phyloP scores from a whole-genome alignment of 192 early-diverging fungal genomes.

The Dispira parvispora region DNA sequence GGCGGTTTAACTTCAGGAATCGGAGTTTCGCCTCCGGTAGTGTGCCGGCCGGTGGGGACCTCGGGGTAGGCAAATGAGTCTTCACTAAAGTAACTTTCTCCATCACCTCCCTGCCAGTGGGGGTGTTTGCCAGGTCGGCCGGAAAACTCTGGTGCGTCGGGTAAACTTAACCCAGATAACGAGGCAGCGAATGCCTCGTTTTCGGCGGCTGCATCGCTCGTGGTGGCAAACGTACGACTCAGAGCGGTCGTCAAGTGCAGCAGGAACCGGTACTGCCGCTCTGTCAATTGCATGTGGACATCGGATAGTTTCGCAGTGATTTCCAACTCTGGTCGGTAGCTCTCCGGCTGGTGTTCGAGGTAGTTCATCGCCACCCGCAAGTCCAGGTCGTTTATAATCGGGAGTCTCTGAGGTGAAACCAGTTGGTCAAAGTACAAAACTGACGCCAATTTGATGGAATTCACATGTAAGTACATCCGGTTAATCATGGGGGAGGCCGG shows the following conservation, averaged over 20 bases:
- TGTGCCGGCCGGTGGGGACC: not conserved
- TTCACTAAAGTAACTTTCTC: not conserved
- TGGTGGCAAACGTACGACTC: not conserved
- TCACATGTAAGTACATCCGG: conserved; percentile 16
- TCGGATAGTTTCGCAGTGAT: conserved; percentile 51
- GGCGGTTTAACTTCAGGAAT: too few species aligned
- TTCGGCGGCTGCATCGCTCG: not conserved
- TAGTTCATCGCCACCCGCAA: conserved; percentile 49
- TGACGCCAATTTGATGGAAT: conserved; percentile 23
- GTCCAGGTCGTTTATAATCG: conserved; percentile 77
- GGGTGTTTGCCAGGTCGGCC: not conserved
- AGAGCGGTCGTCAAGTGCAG: conserved; percentile 27
- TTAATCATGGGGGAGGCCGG: conserved; percentile 11
- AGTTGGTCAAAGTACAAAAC: not conserved
- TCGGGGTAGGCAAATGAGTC: conserved; percentile 11
- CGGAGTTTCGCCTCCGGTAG: not conserved
- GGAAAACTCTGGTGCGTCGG: not conserved
- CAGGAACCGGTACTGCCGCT: conserved; percentile 69
- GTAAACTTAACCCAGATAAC: not conserved
- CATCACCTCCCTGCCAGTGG: not conserved
- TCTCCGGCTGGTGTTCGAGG: conserved; percentile 32
- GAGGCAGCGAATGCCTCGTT: not conserved
- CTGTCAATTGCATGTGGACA: conserved; percentile 59
- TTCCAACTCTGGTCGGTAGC: conserved; percentile 37
- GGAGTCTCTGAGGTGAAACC: conserved; percentile 21